These are phyloP conservation scores for Chenopodium formosanum DNA, from an alignment of 148 eudicot species.

Conservation along the genomic window DNA sequence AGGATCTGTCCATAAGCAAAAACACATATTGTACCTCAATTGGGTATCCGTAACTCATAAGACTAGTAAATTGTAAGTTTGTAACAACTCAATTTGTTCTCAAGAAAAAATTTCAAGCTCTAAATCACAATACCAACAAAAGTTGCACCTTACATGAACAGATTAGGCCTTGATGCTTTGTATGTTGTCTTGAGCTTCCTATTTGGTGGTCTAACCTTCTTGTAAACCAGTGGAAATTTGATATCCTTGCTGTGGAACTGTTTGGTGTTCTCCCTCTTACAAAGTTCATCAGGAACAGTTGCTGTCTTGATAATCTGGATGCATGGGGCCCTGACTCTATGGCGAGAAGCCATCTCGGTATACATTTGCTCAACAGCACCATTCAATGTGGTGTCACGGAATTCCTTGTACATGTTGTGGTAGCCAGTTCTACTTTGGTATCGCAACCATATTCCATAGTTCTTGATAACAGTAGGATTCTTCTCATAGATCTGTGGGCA, in stretches of 20 bases:
- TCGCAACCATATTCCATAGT: constrained; percentile 77
- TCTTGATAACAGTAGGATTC: constrained; percentile 71
- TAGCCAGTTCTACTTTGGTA: constrained; percentile 81
- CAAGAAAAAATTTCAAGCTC: neutral
- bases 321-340: constrained; percentile 73
- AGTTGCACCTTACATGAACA: constrained; percentile 50
- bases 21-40: neutral
- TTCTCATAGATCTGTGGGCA: constrained; percentile 64
- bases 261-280: constrained; percentile 78
- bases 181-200: constrained; percentile 84
- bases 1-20: neutral
- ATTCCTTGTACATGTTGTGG: constrained; percentile 95
- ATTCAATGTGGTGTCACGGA: constrained; percentile 70
- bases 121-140: neutral
- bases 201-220: constrained; percentile 73
- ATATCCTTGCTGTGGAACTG: constrained; percentile 66
- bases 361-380: constrained; percentile 83
- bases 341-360: constrained; percentile 88
- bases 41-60: neutral
- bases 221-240: constrained; percentile 77
- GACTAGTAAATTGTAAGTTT: neutral
- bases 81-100: constrained; percentile 1
- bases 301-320: constrained; percentile 83
- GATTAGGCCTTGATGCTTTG: constrained; percentile 75
- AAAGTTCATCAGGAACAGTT: constrained; percentile 65